Evolutionary conservation across 2,329 filamentous ascomycete species (phyloP), one percentile per base, ranked within the genome.

Genomic region (Fusarium siculi): DNA sequence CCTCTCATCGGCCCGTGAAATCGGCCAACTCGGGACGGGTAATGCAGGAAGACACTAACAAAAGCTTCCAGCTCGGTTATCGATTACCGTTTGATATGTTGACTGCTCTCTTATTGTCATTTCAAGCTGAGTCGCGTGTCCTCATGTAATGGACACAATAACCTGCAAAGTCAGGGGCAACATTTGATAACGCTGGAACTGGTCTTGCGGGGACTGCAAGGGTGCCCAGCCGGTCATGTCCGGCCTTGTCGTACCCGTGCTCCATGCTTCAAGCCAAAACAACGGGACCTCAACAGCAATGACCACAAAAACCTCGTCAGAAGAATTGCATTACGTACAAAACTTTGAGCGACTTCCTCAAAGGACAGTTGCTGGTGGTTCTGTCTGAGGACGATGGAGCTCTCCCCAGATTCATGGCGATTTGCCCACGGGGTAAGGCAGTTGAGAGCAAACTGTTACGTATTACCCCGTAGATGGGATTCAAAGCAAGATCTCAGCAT

Each of bases 271-370:
- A 67, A 63, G 58, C 43, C 60, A 70, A 73, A 74, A 63, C 44
- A 74, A 67, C 59, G 62, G 70, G 60, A 32, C 57, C 58, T 37
- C 40, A 73, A 34, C 62, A 61, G 43, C 52, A 57, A 37, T 59
- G 52, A 46, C 70, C 72, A 72, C 72, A 59, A 46, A 60, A 53
- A 43, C 25, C 60, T 68, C 66, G 32, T 43, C 58, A 56, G 40
- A 57, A 46, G 65, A 49, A 74, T 74, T 68, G 28, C 54, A 72
- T 77, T 77, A 77, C 75, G 75, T 77, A 77, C 75, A 77, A 76
- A 63, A 50, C 52, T 53, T 57, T 69, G 71, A 70, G 54, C 63
- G 71, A 71, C 46, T 70, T 55, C 34, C 65, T 68, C 57, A 62
- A 71, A 52, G 37, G 43, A 60, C 34, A 55, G 39, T 68, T 60